phyloP scores from a whole-genome alignment of 176 grass and related monocot genomes.

The Lolium perenne region DNA sequence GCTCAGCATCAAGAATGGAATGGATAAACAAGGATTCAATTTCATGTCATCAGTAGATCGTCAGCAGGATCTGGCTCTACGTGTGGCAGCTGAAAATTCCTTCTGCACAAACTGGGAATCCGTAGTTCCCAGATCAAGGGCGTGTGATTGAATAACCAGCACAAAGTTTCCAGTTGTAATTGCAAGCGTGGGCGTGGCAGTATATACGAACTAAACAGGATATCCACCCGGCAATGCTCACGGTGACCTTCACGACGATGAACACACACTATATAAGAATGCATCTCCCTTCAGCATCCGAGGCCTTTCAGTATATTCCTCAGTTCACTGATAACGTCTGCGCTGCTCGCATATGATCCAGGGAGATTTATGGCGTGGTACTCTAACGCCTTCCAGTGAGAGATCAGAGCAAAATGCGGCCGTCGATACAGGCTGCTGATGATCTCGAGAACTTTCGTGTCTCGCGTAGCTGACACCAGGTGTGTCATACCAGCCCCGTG shows the following conservation, averaged over 20 bases:
- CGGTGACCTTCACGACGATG: neutral
- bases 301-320: constrained; percentile 66
- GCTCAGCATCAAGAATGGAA: neutral
- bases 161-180: neutral
- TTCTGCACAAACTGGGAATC: neutral
- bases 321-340: constrained; percentile 58
- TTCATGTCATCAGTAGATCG: neutral
- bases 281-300: constrained; percentile 63
- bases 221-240: neutral
- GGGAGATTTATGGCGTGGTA: constrained; percentile 87
- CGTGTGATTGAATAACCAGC: neutral
- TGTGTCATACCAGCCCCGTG: constrained; percentile 96
- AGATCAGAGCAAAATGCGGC: constrained; percentile 86
- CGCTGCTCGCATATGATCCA: constrained; percentile 57
- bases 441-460: constrained; percentile 88
- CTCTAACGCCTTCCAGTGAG: constrained; percentile 84
- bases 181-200: neutral
- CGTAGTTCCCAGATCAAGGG: neutral
- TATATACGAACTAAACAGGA: neutral
- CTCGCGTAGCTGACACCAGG: constrained; percentile 70
- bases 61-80: neutral
- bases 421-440: constrained; percentile 85
- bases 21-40: neutral
- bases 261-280: neutral
- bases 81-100: constrained; percentile 10